A percentile compares a stretch with the other conserved stretches of the same genome.
Conservation (phyloP, 305 asterid genomes). For the Petunia hybrid region DNA sequence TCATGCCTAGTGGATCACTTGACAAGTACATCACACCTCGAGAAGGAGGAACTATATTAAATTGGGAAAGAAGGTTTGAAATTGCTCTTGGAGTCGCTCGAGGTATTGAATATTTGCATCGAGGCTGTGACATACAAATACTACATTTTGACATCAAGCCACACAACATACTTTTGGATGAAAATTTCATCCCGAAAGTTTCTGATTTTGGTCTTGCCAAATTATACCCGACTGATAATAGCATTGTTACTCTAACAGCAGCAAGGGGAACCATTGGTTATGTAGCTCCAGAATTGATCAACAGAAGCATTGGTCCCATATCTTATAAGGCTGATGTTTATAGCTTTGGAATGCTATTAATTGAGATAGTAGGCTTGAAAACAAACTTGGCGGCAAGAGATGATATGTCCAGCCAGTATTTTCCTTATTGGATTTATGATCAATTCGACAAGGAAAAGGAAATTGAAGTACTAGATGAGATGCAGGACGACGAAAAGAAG, state of each 20-base stretch:
- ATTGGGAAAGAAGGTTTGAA: slow-evolving; percentile 19
- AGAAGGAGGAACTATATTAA: not conserved
- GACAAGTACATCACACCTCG: slow-evolving; percentile 6
- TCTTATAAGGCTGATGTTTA: slow-evolving; percentile 24
- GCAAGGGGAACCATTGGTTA: slow-evolving; percentile 44
- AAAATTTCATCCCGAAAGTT: not conserved
- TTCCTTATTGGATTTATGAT: slow-evolving; percentile 41
- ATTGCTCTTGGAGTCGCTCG: slow-evolving; percentile 20
- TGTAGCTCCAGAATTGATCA: slow-evolving; percentile 37
- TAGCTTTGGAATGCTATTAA: slow-evolving; percentile 21
- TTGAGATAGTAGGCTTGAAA: slow-evolving; percentile 17
- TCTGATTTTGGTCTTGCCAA: slow-evolving; percentile 33
- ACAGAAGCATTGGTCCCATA: slow-evolving; percentile 33
- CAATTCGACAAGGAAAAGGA: slow-evolving; percentile 30
- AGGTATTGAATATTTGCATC: slow-evolving; percentile 34
- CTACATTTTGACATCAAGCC: slow-evolving; percentile 31
- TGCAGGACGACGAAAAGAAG: slow-evolving; percentile 10
- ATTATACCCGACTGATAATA: slow-evolving; percentile 24
- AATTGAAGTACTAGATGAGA: slow-evolving; percentile 30
- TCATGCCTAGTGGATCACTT: slow-evolving; percentile 31
- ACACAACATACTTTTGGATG: slow-evolving; percentile 19
- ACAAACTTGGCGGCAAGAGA: not conserved
- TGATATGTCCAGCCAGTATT: not conserved
- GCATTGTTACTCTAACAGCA: slow-evolving; percentile 36
- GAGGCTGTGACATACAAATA: slow-evolving; percentile 25